Base-by-base conservation (phyloP, 768 basidiomycete genomes). In the Tulasnella calospora region DNA sequence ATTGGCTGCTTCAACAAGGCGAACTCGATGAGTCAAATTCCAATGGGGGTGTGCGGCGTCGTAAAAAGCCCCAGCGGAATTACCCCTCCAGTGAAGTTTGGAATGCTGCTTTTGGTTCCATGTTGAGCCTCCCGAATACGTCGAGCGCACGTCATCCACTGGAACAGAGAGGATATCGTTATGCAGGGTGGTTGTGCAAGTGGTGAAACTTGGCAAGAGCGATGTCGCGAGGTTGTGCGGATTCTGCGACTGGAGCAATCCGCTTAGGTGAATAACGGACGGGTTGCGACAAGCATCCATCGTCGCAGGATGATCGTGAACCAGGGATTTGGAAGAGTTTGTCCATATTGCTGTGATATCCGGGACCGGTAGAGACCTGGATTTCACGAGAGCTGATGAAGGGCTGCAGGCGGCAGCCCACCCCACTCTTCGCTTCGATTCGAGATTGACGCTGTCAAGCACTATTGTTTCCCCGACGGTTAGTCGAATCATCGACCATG, bases 261-360 rank as follows among this genome's bases (percentile, higher is more conserved):
- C 79, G 55, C 70, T 70, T 0, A 86, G 84, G 2, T 75, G 76
- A 35, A 87, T 73, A 47, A 84, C 78, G 12, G 81, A 80, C 0
- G 86, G 86, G 78, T 89, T 86, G 44, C 84, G 80, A 80, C 89
- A 90, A 1, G 89, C 88, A 79, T 89, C 84, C 88, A 89, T 89
- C 40, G 86, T 83, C 15, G 80, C 81, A 10, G 81, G 80, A 82
- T 89, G 89, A 80, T 89, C 83, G 71, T 88, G 83, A 61, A 89
- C 88, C 81, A 89, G 89, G 10, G 81, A 57, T 69, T 76, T 78
- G 78, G 71, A 82, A 81, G 35, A 74, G 51, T 10, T 33, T 21
- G 33, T 21, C 55, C 36, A 57, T 30, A 27, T 51, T 41, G 46
- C 44, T 19, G 13, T 27, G 17, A 80, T 72, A 55, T 80, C 41